A percentile compares a stretch with the other conserved stretches of the same genome.
These are phyloP conservation scores for Panicum virgatum DNA, from an alignment of 202 grass and related monocot species.

Conservation along the genomic window DNA sequence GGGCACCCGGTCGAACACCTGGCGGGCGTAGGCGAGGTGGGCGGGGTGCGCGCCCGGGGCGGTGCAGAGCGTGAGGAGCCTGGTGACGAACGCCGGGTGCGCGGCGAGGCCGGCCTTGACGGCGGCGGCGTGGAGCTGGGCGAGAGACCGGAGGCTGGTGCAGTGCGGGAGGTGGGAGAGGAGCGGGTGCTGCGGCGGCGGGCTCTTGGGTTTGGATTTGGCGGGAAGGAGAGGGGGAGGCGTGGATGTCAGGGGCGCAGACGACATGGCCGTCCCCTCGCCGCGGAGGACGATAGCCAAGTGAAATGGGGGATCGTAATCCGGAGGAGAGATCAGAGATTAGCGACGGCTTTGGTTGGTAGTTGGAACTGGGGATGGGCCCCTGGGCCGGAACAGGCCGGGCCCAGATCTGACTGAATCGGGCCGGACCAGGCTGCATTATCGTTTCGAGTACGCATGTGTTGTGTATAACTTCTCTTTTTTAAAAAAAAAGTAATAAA, in stretches of 20 bases:
- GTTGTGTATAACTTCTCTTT: no score
- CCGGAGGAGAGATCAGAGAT: slow-evolving; percentile 24
- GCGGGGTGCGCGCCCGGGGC: not conserved
- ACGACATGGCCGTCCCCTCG: slow-evolving; percentile 37
- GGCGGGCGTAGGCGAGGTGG: slow-evolving; percentile 52
- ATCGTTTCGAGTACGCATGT: no score
- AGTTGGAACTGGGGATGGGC: not conserved
- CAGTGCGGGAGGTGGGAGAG: slow-evolving; percentile 56
- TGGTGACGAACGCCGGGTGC: slow-evolving; percentile 50
- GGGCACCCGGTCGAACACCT: slow-evolving; percentile 71
- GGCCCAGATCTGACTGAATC: not conserved
- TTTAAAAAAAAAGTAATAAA: no score
- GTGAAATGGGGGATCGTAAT: not conserved
- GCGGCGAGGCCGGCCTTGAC: slow-evolving; percentile 56
- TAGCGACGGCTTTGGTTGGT: slow-evolving; percentile 1
- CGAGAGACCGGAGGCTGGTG: slow-evolving; percentile 35
- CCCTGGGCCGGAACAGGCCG: not conserved
- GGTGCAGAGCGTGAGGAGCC: slow-evolving; percentile 59
- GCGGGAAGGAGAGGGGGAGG: slow-evolving; percentile 43
- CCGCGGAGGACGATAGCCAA: not conserved
- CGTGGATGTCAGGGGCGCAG: slow-evolving; percentile 42
- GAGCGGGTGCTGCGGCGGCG: slow-evolving; percentile 27
- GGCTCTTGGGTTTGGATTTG: slow-evolving; percentile 47
- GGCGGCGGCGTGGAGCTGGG: slow-evolving; percentile 61
- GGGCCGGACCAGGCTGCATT: not conserved